Base-by-base conservation (phyloP, 371 early-diverging fungal genomes). In the Mycotypha africana region DNA sequence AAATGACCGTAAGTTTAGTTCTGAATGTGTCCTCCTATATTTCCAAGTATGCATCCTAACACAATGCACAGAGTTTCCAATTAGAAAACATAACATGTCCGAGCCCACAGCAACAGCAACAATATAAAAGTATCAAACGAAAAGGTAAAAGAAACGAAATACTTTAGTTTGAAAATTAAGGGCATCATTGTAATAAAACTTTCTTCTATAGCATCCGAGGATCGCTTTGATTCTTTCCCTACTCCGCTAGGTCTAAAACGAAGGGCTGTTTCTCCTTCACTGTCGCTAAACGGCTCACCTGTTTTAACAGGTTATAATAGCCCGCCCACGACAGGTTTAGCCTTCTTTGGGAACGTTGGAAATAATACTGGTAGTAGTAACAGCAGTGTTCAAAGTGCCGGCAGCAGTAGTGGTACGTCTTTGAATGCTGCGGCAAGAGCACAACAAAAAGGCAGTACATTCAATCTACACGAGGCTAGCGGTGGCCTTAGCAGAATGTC, bases 241-340 rank as follows among this genome's bases (percentile, higher is more conserved):
- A 49, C 42, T 22, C 35, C 60, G 3, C 47, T 46, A 36, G 46
- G 58, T 24, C 32, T 70, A 39, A 70, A 70, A 35, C 48, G 71
- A 33, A 51, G 71, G 35, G 71, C 71, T 2, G 71, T 70, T 25
- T 70, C 71, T 14, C 71, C 71, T 8, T 70, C 71, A 1, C 55
- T 70, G 14, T 70, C 71, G 15, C 42, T 65, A 21, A 55, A 56
- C 38, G 67, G 62, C 4, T 70, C 71, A 34, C 71, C 71, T 50
- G 56, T 70, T 10, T 38, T 70, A 7, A 47, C 67, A 15, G 62
- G 51, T 2, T 48, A 62, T 7, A 59, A 60, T 2, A 67, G 67
- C 47, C 71, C 71, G 19, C 67, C 71, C 2, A 55, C 15, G n/a
- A 45, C 34, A 21, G 33, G 11, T 55, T 45, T 42, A 42, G 55